Base-by-base conservation (phyloP, 768 basidiomycete genomes). In the Podaxis pistillaris region DNA sequence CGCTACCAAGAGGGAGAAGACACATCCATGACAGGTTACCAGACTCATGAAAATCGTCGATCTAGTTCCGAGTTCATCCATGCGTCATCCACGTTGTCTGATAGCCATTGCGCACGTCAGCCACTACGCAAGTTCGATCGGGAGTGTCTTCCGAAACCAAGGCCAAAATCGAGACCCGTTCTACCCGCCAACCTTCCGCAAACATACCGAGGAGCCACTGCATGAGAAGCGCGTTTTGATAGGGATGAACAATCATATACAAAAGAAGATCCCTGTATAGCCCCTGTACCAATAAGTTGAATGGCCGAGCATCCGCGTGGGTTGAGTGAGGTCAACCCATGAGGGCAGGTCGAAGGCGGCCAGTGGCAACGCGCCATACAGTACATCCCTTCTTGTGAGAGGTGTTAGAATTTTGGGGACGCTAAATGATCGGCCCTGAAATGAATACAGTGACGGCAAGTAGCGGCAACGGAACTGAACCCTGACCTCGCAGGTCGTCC, bases 1-100 rank as follows among this genome's bases (percentile, higher is more conserved):
- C 24, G 24, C 47, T 37, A 19, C 12, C 49, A 41, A 17, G 22
- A 19, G 19, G 33, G 19, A 24, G 26, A 44, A 15, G 44, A 47
- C 61, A 33, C 37, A 55, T n/a, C 13, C n/a, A 28, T 26, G 50
- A 38, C 38, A 41, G n/a, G 17, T 22, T 55, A 33, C 41, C 24
- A 61, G 51, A 17, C 24, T 30, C 58, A 33, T 41, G 52, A 38
- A 54, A 47, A 28, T 56, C 15, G 24, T 38, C 59, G 53, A 26
- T 24, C 26, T 50, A 8, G 54, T 55, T 11, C 38, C 19, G 5
- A 4, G 33, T 33, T 7, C 19, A 41, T 38, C 61, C 61, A 62
- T 62, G 61, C 61, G 15, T 56, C 26, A 36, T 47, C 61, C 61
- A 56, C 61, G 61, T 62, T 62, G 61, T 26, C 44, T 37, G 22